Base-by-base conservation (phyloP, 139 green algal species). In the Chlamydomonas sp. region DNA sequence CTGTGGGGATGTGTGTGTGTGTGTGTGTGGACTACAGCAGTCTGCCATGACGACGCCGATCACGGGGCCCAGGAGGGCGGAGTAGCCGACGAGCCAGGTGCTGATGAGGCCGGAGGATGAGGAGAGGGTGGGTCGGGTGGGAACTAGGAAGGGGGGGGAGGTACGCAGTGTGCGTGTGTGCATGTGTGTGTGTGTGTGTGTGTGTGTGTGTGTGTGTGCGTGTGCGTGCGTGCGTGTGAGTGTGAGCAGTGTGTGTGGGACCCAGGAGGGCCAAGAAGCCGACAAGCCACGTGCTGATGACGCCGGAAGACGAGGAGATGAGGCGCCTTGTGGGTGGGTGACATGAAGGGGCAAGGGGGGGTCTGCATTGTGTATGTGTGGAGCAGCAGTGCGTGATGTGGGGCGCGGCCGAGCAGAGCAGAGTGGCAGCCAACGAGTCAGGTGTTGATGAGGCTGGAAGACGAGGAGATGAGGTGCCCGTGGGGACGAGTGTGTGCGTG, bases 1-100 rank as follows among this genome's bases (percentile, higher is more conserved):
- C n/a, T n/a, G n/a, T n/a, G n/a, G n/a, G n/a, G n/a, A n/a, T n/a
- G n/a, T n/a, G n/a, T n/a, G n/a, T n/a, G n/a, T n/a, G n/a, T n/a
- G n/a, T n/a, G n/a, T n/a, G n/a, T n/a, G n/a, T n/a, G n/a, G n/a
- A n/a, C n/a, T 5, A 31, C 82, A 91, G 73, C 90, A 93, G 77
- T 93, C 88, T 8, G 77, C 58, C 58, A 91, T 76, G 20, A 90
- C 70, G 24, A 89, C 78, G 22, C 76, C 73, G 28, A 66, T 66
- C 35, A 71, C 29, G 33, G 66, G 58, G n/a, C 49, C 70, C 48
- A 92, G 71, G 35, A 92, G 67, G 0, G 78, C 84, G 1, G 73
- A 85, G 79, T 93, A 93, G 10, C 79, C 88, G 48, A 87, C 76
- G 1, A 93, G 80, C 81, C 81, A 93, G 5, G 79, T 87, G 83